Base-by-base conservation (phyloP, 441 rosid genomes). In the Jatropha podagrica region DNA sequence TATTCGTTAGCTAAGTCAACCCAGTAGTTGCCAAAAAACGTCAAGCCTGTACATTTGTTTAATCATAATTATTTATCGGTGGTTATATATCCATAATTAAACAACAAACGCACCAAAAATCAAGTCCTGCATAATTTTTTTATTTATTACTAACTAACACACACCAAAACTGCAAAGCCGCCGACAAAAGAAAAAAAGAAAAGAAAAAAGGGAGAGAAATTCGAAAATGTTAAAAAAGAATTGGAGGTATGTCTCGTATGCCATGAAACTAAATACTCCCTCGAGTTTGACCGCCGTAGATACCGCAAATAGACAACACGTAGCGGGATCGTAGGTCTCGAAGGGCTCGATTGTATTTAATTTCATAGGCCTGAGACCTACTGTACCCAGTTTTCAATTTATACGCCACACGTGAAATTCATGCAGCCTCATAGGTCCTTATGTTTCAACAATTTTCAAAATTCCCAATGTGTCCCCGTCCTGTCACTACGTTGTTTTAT, bases 261-360 rank as follows among this genome's bases (percentile, higher is more conserved):
- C 69, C n/a, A 56, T 26, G 71, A 71, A 69, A 17, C 69, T 73
- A 40, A 60, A 66, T 72, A 74, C 72, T 65, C 79, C 32, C 67
- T 69, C 73, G 77, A 70, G 62, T 78, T 59, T 64, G 69, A 48
- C 3, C 48, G 83, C 81, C 83, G 87, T 81, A 65, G 85, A 86
- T 81, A 58, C 81, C 85, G 81, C 66, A 5, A 14, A 32, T 10
- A 13, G 60, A 69, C 32, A 40, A 54, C 75, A 26, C 66, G 61
- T 14, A 58, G 85, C 66, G 72, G 58, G 65, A 81, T 83, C 83
- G 11, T 12, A 59, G 79, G 79, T 79, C 79, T 83, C 75, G 81
- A 72, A 75, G 72, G 14, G 27, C 78, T 71, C 81, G 48, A 68
- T 17, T 42, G 11, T 59, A 75, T 71, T 79, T 67, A 55, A 61